Percentiles rank a stretch among this genome's conserved stretches.
Evolutionary conservation across 2,329 filamentous ascomycete genomes (phyloP).

Genomic region (Rutstroemia sydowiana): DNA sequence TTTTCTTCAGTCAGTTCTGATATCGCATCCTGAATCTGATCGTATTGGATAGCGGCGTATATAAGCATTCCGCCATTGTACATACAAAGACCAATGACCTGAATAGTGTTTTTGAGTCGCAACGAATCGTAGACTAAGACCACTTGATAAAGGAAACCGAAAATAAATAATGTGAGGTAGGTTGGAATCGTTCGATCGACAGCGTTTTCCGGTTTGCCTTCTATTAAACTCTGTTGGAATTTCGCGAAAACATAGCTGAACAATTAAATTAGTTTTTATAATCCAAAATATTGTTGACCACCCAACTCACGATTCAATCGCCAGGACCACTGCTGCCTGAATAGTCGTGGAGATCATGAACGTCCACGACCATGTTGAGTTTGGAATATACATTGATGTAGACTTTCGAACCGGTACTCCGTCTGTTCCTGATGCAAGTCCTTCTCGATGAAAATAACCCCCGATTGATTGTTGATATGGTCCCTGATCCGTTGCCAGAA

Average conservation of each 20-base stretch:
- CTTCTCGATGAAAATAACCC: slow-evolving; percentile 29
- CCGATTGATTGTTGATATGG: slow-evolving; percentile 30
- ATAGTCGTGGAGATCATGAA: slow-evolving; percentile 68
- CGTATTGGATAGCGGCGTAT: slow-evolving; percentile 87
- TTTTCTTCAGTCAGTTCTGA: slow-evolving; percentile 43
- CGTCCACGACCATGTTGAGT: slow-evolving; percentile 78
- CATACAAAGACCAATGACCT: slow-evolving; percentile 88
- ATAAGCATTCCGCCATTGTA: slow-evolving; percentile 89
- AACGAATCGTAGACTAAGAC: slow-evolving; percentile 89
- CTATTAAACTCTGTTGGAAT: slow-evolving; percentile 60
- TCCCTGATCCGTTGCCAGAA: slow-evolving; percentile 34
- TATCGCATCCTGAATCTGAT: slow-evolving; percentile 78
- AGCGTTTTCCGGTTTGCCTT: slow-evolving; percentile 43
- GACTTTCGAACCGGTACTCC: slow-evolving; percentile 16
- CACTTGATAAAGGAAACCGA: slow-evolving; percentile 89
- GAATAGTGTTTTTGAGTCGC: slow-evolving; percentile 94
- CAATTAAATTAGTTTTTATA: slow-evolving; percentile 10
- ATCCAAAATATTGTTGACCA: background rate
- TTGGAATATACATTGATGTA: slow-evolving; percentile 62
- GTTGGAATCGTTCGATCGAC: slow-evolving; percentile 76
- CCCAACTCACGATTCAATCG: slow-evolving; percentile 71
- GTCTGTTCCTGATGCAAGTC: slow-evolving; percentile 19
- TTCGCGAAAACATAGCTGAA: slow-evolving; percentile 75
- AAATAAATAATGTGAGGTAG: slow-evolving; percentile 93
- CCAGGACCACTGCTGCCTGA: slow-evolving; percentile 75